Conservation (phyloP, 257 asterid species). For the Solanum habrochaites region DNA sequence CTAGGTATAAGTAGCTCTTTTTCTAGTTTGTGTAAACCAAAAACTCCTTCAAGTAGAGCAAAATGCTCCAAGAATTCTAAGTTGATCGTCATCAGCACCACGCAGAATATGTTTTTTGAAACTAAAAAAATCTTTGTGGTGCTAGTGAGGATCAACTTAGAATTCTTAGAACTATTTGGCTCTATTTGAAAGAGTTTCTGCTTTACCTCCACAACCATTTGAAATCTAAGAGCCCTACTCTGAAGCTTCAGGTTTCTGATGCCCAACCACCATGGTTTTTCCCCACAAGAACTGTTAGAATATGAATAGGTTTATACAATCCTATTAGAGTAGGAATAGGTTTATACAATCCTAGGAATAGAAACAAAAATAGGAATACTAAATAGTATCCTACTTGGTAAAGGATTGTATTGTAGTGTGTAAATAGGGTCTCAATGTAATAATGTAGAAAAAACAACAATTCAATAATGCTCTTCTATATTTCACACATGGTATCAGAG, state of each 20-base stretch:
- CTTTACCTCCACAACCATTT: neutral
- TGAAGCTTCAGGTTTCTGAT: neutral
- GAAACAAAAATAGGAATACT: neutral
- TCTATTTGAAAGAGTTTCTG: neutral
- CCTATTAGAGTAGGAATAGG: too few relatives aligned
- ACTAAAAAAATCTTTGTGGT: neutral
- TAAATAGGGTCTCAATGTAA: neutral
- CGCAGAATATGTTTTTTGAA: neutral
- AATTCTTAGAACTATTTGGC: neutral
- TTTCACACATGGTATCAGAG: neutral
- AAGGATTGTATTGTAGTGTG: neutral
- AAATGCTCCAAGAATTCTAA: neutral
- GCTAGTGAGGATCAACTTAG: neutral
- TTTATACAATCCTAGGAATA: too few relatives aligned
- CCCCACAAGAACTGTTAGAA: neutral
- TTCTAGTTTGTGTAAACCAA: neutral
- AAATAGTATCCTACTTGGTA: neutral
- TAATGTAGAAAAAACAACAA: neutral
- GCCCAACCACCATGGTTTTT: neutral
- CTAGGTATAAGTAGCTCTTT: neutral
- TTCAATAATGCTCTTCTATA: neutral
- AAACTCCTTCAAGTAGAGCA: neutral
- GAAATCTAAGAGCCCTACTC: neutral
- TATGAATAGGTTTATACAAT: neutral
- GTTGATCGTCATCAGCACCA: neutral